Evolutionary conservation across 495 filamentous ascomycete species (phyloP).

Genomic region (Penicillium herquei): DNA sequence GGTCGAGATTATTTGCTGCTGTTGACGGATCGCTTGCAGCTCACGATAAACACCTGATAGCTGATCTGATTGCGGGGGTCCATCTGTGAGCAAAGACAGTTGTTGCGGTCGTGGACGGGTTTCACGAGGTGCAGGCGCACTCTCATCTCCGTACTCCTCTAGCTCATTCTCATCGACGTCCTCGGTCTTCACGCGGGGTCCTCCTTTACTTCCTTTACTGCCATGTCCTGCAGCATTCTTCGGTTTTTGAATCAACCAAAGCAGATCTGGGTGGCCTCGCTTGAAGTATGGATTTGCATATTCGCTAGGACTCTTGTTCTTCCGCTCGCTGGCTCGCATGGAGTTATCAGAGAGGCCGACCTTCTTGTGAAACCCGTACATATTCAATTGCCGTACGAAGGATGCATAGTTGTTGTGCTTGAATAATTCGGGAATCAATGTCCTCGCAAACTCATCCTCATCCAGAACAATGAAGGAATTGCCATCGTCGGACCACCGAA

Average conservation of each 20-base stretch:
- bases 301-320: conserved; percentile 96
- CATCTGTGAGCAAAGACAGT: conserved; percentile 41
- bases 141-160: conserved; percentile 63
- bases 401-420: conserved; percentile 99
- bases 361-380: conserved; percentile 99
- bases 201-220: conserved; percentile 49
- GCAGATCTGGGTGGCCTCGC: conserved; percentile 83
- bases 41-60: conserved; percentile 74
- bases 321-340: conserved; percentile 93
- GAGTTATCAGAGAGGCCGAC: conserved; percentile 96
- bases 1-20: conserved; percentile 78
- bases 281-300: conserved; percentile 97
- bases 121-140: conserved; percentile 30
- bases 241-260: conserved; percentile 98
- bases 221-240: conserved; percentile 59
- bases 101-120: conserved; percentile 38
- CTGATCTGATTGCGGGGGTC: conserved; percentile 69
- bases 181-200: conserved; percentile 63
- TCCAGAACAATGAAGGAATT: conserved; percentile 96
- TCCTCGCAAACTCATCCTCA: conserved; percentile 98
- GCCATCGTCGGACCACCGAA: conserved; percentile 95
- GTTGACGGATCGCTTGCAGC: conserved; percentile 74
- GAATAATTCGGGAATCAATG: conserved; percentile 92
- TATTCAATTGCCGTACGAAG: conserved; percentile 96
- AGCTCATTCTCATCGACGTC: conserved; percentile 66